Conservation (phyloP, 1,284 basidiomycete genomes). For the Cutaneotrichosporon sp. region DNA sequence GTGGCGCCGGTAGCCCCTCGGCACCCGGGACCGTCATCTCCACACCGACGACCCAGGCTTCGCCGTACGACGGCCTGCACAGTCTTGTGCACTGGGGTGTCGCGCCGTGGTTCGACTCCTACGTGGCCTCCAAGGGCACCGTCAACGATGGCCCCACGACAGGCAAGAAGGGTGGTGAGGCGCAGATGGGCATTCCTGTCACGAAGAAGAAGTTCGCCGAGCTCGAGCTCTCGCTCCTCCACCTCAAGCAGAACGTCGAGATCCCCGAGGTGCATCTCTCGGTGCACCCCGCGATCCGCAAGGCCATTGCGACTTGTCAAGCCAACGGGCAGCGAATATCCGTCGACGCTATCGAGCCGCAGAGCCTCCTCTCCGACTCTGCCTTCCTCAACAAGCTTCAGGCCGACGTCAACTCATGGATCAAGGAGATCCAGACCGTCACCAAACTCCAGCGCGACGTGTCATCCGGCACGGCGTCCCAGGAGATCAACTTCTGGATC, state of each 20-base stretch:
- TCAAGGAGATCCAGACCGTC: constrained; percentile 95
- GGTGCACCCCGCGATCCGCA: constrained; percentile 85
- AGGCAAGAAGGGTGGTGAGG: constrained; percentile 72
- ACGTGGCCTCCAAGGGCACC: constrained; percentile 61
- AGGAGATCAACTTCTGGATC: constrained; percentile 99
- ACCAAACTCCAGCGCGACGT: constrained; percentile 92
- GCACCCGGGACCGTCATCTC: constrained; percentile 42
- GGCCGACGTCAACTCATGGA: constrained; percentile 93
- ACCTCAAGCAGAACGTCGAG: constrained; percentile 97
- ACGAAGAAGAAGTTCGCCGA: constrained; percentile 99
- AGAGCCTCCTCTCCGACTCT: constrained; percentile 68
- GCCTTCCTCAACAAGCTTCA: constrained; percentile 93
- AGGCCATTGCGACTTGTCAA: constrained; percentile 67
- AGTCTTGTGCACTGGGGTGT: constrained; percentile 95
- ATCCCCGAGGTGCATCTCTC: constrained; percentile 94
- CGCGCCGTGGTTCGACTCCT: constrained; percentile 97
- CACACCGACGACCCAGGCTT: constrained; percentile 49
- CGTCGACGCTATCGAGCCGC: constrained; percentile 50
- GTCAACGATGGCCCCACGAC: constrained; percentile 60
- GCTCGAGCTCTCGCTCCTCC: constrained; percentile 90
- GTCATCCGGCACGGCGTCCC: constrained; percentile 91
- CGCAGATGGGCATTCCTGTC: constrained; percentile 93
- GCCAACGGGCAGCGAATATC: constrained; percentile 43
- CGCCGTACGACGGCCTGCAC: constrained; percentile 93
- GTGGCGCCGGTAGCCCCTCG: constrained; percentile 33